phyloP scores from a whole-genome alignment of 495 filamentous ascomycete genomes.

The Echria macrotheca region DNA sequence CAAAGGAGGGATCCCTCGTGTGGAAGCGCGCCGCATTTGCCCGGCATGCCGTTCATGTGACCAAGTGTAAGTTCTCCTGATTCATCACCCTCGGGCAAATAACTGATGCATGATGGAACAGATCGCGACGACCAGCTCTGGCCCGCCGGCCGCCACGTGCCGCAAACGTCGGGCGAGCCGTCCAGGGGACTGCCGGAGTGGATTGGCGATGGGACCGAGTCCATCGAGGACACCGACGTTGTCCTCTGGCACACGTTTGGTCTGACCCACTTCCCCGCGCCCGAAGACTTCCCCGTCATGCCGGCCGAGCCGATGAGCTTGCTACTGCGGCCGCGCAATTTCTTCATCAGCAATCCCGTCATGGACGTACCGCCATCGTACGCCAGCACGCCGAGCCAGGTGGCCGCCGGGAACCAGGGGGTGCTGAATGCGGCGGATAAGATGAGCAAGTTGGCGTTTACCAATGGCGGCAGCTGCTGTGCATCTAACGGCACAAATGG shows the following conservation, averaged over 20 bases:
- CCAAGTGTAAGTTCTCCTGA: slow-evolving; percentile 62
- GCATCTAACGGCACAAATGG: slow-evolving; percentile 23
- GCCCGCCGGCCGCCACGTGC: slow-evolving; percentile 89
- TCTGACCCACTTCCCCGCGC: slow-evolving; percentile 83
- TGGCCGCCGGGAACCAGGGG: slow-evolving; percentile 44
- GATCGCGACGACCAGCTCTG: slow-evolving; percentile 83
- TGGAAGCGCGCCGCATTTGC: slow-evolving; percentile 96
- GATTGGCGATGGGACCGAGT: slow-evolving; percentile 68
- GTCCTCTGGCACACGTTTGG: slow-evolving; percentile 98
- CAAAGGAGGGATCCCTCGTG: slow-evolving; percentile 76
- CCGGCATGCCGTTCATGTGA: slow-evolving; percentile 85
- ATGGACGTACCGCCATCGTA: slow-evolving; percentile 84
- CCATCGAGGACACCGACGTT: slow-evolving; percentile 78
- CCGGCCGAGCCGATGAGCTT: slow-evolving; percentile 78
- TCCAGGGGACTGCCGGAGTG: slow-evolving; percentile 74
- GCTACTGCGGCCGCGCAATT: slow-evolving; percentile 77
- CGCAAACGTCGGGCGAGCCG: slow-evolving; percentile 84
- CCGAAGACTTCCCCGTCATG: slow-evolving; percentile 96
- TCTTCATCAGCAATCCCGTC: slow-evolving; percentile 80
- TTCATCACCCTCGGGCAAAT: neutral
- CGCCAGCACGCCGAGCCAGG: slow-evolving; percentile 65
- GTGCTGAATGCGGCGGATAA: slow-evolving; percentile 43
- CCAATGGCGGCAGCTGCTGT: slow-evolving; percentile 23
- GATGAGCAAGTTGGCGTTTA: slow-evolving; percentile 42
- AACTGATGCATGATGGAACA: slow-evolving; percentile 22